Evolutionary conservation across 108 stramenopile genomes (phyloP).

Genomic region (Skeletonema menzelii): DNA sequence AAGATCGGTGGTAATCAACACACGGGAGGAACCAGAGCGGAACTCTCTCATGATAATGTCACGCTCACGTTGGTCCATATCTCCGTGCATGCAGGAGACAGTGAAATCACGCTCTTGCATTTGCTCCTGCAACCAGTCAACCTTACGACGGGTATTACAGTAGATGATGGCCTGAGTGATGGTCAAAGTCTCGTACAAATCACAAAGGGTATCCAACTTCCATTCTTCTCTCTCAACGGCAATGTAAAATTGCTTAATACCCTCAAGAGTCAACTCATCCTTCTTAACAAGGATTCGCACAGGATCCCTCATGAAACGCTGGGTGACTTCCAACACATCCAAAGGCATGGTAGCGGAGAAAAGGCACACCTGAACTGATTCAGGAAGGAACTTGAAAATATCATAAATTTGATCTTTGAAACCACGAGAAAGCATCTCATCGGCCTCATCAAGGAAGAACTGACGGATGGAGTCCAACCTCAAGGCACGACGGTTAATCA

Average conservation of each 20-base stretch:
- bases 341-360: constrained; percentile 99
- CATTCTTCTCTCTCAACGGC: constrained; percentile 98
- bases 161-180: constrained; percentile 99
- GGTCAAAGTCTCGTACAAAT: constrained; percentile 99
- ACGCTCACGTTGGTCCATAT: constrained; percentile 99
- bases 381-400: constrained; percentile 99
- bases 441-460: constrained; percentile 99
- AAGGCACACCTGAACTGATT: constrained; percentile 97
- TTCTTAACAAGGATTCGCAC: constrained; percentile 99
- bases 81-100: constrained; percentile 99
- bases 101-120: constrained; percentile 98
- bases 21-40: constrained; percentile 99
- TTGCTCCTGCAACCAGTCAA: constrained; percentile 98
- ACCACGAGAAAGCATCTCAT: constrained; percentile 99
- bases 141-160: constrained; percentile 99
- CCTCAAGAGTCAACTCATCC: constrained; percentile 99
- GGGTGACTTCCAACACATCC: constrained; percentile 98
- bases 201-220: constrained; percentile 99
- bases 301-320: constrained; percentile 99
- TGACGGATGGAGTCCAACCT: constrained; percentile 90
- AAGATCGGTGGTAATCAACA: constrained; percentile 99
- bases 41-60: constrained; percentile 99
- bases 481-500: constrained; percentile 99
- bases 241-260: constrained; percentile 99
- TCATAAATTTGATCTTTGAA: constrained; percentile 99